These are phyloP conservation scores for Reutealis trisperma DNA, from an alignment of 345 rosid genomes.

Conservation along the genomic window DNA sequence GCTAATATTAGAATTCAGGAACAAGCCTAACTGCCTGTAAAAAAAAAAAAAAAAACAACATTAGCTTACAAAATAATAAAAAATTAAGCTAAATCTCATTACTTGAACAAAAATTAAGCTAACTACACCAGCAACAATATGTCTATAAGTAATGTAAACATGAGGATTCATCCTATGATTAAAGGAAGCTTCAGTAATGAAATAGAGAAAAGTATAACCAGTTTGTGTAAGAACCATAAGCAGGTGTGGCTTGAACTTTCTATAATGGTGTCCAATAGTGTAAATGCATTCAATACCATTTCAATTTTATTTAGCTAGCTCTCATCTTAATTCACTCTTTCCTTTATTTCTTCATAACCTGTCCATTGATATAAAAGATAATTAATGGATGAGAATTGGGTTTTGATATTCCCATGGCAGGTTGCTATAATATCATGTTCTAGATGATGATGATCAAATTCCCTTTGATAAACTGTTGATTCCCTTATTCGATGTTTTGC, in stretches of 20 bases:
- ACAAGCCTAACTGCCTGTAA: no score
- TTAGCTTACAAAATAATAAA: no score
- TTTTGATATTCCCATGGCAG: constrained; percentile 26
- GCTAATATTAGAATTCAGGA: no score
- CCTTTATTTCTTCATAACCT: not conserved
- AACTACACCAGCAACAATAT: constrained; percentile 46
- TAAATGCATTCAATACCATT: constrained; percentile 13
- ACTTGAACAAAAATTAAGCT: no score
- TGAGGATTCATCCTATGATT: constrained; percentile 72
- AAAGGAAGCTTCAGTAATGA: constrained; percentile 69
- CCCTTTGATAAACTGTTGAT: constrained; percentile 9
- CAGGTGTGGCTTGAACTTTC: constrained; percentile 54
- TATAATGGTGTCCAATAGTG: not conserved
- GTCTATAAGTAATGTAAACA: constrained; percentile 65
- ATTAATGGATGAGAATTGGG: not conserved
- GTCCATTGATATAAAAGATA: not conserved
- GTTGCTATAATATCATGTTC: constrained; percentile 2
- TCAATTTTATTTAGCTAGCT: not conserved
- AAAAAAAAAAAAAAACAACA: no score
- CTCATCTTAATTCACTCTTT: not conserved
- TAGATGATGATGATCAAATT: no score
- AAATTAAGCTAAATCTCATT: no score
- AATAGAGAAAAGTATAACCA: constrained; percentile 57
- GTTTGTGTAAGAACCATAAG: constrained; percentile 53
- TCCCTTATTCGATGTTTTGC: not conserved